A percentile compares a stretch with the other conserved stretches of the same genome.
These are phyloP conservation scores for Leccinum uliginosum DNA, from an alignment of 768 basidiomycete species.

Conservation along the genomic window DNA sequence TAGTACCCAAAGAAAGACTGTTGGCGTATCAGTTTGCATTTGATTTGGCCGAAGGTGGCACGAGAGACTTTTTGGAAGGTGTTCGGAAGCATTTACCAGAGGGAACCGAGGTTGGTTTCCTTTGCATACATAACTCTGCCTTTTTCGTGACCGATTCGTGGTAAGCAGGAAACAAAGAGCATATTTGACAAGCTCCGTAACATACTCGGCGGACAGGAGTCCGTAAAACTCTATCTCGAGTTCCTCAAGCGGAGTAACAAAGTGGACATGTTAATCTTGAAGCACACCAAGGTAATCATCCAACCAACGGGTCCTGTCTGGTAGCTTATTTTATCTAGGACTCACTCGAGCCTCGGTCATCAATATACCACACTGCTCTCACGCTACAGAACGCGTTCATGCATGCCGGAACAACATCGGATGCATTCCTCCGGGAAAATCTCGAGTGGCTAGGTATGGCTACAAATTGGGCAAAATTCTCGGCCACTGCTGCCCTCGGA, in stretches of 20 bases:
- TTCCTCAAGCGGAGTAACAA: conserved; percentile 95
- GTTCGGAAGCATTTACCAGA: conserved; percentile 66
- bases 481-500: conserved; percentile 93
- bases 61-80: conserved; percentile 86
- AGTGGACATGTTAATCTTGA: conserved; percentile 85
- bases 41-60: conserved; percentile 90
- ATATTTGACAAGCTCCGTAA: conserved; percentile 71
- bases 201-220: conserved; percentile 88
- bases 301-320: background rate
- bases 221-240: conserved; percentile 89
- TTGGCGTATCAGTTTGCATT: conserved; percentile 95
- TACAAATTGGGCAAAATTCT: conserved; percentile 98
- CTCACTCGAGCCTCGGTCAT: conserved; percentile 86
- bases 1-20: conserved; percentile 66
- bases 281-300: conserved; percentile 75
- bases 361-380: conserved; percentile 95
- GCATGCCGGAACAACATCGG: conserved; percentile 97
- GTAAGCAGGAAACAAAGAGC: conserved; percentile 49
- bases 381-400: conserved; percentile 97
- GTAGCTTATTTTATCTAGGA: conserved; percentile 48
- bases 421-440: conserved; percentile 90
- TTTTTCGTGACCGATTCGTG: conserved; percentile 10
- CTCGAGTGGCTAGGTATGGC: conserved; percentile 95
- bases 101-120: conserved; percentile 52
- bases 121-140: background rate